Evolutionary conservation across 306 rosid species (phyloP).

Genomic region (Fragaria ananassa): DNA sequence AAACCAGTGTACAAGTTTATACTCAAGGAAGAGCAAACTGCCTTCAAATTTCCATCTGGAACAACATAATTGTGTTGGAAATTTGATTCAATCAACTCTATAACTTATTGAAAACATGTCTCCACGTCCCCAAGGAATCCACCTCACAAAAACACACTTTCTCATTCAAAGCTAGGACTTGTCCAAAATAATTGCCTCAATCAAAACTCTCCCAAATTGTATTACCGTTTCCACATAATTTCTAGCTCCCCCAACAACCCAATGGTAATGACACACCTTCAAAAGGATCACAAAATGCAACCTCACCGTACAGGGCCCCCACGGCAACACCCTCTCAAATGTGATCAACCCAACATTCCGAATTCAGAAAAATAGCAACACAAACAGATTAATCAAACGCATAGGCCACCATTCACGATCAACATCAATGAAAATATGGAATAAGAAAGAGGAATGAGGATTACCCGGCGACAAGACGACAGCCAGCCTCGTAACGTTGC

Average conservation of each 20-base stretch:
- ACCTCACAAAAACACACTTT: background rate
- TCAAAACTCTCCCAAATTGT: background rate
- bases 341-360: background rate
- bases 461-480: conserved; percentile 86
- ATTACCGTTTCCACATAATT: background rate
- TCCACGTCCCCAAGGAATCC: background rate
- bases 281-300: background rate
- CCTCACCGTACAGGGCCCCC: background rate
- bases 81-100: no score
- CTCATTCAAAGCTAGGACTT: background rate
- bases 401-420: background rate
- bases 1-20: background rate
- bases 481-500: conserved; percentile 74
- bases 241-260: background rate
- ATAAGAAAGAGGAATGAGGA: conserved; percentile 2
- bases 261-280: background rate
- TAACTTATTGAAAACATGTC: background rate
- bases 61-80: background rate
- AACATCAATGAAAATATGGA: background rate
- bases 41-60: background rate
- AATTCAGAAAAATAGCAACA: background rate
- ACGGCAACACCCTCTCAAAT: background rate
- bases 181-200: background rate
- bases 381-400: no score
- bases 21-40: background rate